Percentiles rank a stretch among this genome's conserved stretches.
phyloP scores from a whole-genome alignment of 345 rosid species.

The Lepidium aucheri region DNA sequence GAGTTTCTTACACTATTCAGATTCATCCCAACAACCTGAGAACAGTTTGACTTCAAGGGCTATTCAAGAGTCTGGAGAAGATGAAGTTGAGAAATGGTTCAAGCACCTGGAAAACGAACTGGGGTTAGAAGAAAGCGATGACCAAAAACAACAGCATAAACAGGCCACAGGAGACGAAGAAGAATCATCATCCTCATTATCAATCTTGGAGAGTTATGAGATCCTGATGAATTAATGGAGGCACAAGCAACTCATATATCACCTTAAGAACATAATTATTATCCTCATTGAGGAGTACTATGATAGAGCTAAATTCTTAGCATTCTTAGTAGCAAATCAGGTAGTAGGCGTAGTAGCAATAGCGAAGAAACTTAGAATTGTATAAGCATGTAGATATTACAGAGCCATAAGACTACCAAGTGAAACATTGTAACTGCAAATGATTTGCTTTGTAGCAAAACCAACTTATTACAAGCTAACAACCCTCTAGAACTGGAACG shows the following conservation, averaged over 20 bases:
- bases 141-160: slow-evolving; percentile 7
- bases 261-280: background rate
- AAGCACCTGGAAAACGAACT: slow-evolving; percentile 57
- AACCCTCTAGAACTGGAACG: background rate
- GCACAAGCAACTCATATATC: background rate
- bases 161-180: background rate
- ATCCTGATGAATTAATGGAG: background rate
- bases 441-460: slow-evolving; percentile 14
- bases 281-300: slow-evolving; percentile 1
- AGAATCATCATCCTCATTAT: background rate
- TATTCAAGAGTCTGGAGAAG: slow-evolving; percentile 15
- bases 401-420: background rate
- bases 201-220: slow-evolving; percentile 17
- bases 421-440: background rate
- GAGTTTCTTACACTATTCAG: slow-evolving; percentile 51
- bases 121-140: slow-evolving; percentile 37
- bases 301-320: slow-evolving; percentile 1
- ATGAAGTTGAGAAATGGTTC: slow-evolving; percentile 47
- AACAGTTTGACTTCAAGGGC: slow-evolving; percentile 16
- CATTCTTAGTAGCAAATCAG: background rate
- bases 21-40: slow-evolving; percentile 21
- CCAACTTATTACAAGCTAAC: background rate
- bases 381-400: background rate
- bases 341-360: background rate
- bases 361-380: background rate